Evolutionary conservation across 106 monocot genomes (phyloP), one percentile per base, ranked within the genome.

Genomic region (Acorus calamus): DNA sequence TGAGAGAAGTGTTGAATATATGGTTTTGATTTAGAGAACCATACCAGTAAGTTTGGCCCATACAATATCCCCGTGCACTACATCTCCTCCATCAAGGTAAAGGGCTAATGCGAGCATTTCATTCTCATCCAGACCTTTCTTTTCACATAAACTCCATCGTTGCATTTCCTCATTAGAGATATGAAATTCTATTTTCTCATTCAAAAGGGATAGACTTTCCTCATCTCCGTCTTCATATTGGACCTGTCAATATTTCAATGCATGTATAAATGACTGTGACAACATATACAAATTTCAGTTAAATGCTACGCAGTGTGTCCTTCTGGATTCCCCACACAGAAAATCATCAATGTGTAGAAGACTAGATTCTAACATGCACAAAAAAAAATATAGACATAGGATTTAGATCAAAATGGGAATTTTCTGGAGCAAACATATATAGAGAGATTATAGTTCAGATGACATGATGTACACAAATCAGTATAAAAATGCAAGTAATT

Each of bases 1-100:
- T 6, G 3, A 53, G 10, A 11, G 14, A 70, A 8, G 4, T 8
- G 7, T 10, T 8, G 8, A 4, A n/a, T 50, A 51, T 11, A 44
- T 62, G 42, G 14, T 42, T 8, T 11, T 5, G 4, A 52, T 1
- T 50, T 28, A 5, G 52, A 10, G 7, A 67, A 59, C 9, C 48
- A 42, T 83, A 98, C 98, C 98, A 72, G 88, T 79, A 56, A 98
- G 71, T 70, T 98, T 98, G 11, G 88, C 98, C 98, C 98, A 98
- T 44, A 98, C 85, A 81, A 92, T 66, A 76, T 92, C 92, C 7
- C 85, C 87, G 14, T 80, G 77, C 57, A 88, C 92, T 71, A 83
- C 69, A 57, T 77, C 76, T 69, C 86, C 80, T 13, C 88, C 88
- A 76, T 84, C 76, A 66, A 82, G 83, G 68, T 74, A 79, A 6